These are phyloP conservation scores for Parachaetomium inaequale DNA, from an alignment of 495 filamentous ascomycete genomes.

Conservation along the genomic window DNA sequence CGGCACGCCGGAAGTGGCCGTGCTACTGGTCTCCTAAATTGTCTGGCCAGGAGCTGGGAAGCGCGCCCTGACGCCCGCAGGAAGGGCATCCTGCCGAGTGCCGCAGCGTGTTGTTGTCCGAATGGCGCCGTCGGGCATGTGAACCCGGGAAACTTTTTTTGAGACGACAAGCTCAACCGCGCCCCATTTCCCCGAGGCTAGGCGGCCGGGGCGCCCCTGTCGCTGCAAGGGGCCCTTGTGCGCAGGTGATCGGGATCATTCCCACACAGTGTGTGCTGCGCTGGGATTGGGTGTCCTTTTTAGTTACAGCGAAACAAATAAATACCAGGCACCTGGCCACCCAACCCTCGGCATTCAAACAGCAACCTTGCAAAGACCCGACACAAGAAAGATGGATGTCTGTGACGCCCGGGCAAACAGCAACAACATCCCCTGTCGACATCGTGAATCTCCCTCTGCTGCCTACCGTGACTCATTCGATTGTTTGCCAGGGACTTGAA, in stretches of 20 bases:
- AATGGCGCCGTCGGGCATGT: background rate
- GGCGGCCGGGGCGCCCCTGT: slow-evolving; percentile 4
- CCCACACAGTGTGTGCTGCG: slow-evolving; percentile 11
- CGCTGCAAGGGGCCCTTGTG: slow-evolving; percentile 16
- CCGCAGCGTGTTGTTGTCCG: slow-evolving; percentile 3
- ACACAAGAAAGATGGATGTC: background rate
- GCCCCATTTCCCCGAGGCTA: background rate
- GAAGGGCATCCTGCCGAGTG: slow-evolving; percentile 27
- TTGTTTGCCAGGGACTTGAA: slow-evolving; percentile 5
- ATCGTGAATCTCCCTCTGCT: background rate
- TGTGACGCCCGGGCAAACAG: background rate
- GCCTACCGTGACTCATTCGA: slow-evolving; percentile 17
- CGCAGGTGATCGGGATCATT: slow-evolving; percentile 14
- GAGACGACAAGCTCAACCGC: background rate
- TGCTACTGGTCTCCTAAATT: slow-evolving; percentile 5
- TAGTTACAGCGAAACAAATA: background rate
- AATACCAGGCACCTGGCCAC: background rate
- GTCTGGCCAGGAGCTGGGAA: slow-evolving; percentile 14
- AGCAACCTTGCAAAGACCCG: background rate
- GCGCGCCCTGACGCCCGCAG: slow-evolving; percentile 22
- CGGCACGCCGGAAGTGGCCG: background rate
- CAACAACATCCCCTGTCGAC: background rate
- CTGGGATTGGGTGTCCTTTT: background rate
- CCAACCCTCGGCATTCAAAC: background rate
- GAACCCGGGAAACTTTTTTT: background rate